Base-by-base conservation (phyloP, 2,329 filamentous ascomycete genomes). In the Fusarium floridanum region DNA sequence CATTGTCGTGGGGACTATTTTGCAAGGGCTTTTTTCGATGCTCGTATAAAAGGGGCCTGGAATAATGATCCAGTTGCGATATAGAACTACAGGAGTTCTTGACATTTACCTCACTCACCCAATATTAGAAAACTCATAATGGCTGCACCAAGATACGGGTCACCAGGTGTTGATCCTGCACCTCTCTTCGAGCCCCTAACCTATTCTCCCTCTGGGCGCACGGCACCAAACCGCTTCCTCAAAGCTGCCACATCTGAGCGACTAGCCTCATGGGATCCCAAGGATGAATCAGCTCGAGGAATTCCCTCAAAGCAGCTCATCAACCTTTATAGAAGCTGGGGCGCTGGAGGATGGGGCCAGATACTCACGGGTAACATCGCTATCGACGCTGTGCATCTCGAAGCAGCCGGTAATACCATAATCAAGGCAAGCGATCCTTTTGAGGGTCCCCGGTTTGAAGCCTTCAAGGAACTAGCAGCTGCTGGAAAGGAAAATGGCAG, bases 191-290 rank as follows among this genome's bases (percentile, higher is more conserved):
- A 74, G 8, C 73, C 73, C 20, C 61, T 75, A 10, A 67, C 63
- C 8, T 75, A 71, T 56, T 37, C 64, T 5, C 73, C 75, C 2
- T 56, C 73, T 6, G 73, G 67, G 14, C 61, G 59, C 53, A 70
- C 66, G 6, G 73, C 62, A 2, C 63, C 67, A 12, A 76, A 76
- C 16, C 66, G 61, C 12, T 71, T 76, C 37, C 67, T 75, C 39
- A 75, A 75, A 65, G 73, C 72, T 4, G 73, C 73, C 1, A 76
- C 75, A 24, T 70, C 73, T 7, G 70, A 75, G 22, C 68, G 67
- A 41, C 60, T 75, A 1, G 43, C 73, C n/a, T 68, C 70, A 24
- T 76, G 73, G 73, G 60, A 76, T 0, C 4, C 50, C 7, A 64
- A 76, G 5, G 63, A 73, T 9, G 55, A 71, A 12, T 75, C 73